A percentile compares a stretch with the other conserved stretches of the same genome.
Evolutionary conservation across 352 stramenopile genomes (phyloP).

Genomic region (Thalassiosira livingstoniorum): DNA sequence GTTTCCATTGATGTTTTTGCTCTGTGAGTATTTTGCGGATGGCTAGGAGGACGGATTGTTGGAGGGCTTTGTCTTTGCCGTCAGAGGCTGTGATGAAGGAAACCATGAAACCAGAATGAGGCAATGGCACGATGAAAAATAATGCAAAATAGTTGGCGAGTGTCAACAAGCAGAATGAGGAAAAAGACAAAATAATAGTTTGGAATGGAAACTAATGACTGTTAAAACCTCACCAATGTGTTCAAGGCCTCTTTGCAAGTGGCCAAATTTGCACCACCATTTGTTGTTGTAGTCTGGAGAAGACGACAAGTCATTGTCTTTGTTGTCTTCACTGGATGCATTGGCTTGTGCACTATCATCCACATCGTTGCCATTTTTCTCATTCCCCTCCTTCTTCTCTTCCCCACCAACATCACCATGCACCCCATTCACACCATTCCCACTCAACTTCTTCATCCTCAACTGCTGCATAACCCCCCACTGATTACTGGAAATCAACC

Average conservation of each 20-base stretch:
- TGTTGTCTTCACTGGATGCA: too few relatives aligned
- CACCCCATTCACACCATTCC: slow-evolving; percentile 14
- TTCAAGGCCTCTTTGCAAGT: slow-evolving; percentile 83
- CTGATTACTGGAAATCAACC: slow-evolving; percentile 71
- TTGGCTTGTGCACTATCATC: not conserved
- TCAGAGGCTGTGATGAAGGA: too few relatives aligned
- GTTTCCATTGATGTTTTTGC: slow-evolving; percentile 70
- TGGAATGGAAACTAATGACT: too few relatives aligned
- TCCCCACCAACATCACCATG: too few relatives aligned
- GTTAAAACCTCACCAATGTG: too few relatives aligned
- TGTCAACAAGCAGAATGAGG: too few relatives aligned
- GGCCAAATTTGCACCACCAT: slow-evolving; percentile 86
- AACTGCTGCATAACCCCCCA: slow-evolving; percentile 50
- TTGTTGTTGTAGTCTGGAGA: slow-evolving; percentile 73
- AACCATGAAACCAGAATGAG: too few relatives aligned
- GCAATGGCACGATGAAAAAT: too few relatives aligned
- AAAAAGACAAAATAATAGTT: too few relatives aligned
- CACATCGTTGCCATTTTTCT: slow-evolving; percentile 12
- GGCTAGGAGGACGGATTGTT: slow-evolving; percentile 70
- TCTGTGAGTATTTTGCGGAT: slow-evolving; percentile 75
- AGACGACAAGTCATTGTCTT: too few relatives aligned
- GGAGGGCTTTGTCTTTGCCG: slow-evolving; percentile 76
- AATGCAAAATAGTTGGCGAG: too few relatives aligned
- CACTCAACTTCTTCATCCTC: too few relatives aligned
- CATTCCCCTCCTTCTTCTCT: slow-evolving; percentile 13